Conservation (phyloP, 202 grass and related monocot species). For the Hordeum pubiflorum region DNA sequence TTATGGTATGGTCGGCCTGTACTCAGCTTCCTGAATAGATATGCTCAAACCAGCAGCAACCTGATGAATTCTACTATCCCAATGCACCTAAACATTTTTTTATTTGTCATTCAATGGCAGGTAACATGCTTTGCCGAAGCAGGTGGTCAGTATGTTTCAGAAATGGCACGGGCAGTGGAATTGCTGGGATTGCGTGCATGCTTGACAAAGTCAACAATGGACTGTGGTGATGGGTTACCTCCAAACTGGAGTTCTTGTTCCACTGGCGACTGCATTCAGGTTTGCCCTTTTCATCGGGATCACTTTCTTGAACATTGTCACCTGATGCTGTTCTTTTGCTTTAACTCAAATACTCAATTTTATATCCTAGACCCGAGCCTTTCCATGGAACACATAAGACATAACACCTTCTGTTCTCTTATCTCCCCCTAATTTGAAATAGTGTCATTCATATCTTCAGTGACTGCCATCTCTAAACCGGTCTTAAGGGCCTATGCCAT, state of each 20-base stretch:
- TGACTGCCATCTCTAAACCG: not conserved
- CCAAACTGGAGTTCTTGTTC: slow-evolving; percentile 63
- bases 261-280: slow-evolving; percentile 79
- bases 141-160: slow-evolving; percentile 80
- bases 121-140: slow-evolving; percentile 96
- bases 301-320: not conserved
- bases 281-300: not conserved
- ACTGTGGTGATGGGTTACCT: slow-evolving; percentile 78
- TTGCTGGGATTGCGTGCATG: slow-evolving; percentile 70
- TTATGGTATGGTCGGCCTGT: not conserved
- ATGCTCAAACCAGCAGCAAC: not conserved
- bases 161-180: slow-evolving; percentile 79
- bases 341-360: not conserved
- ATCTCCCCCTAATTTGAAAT: not conserved
- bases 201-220: slow-evolving; percentile 85
- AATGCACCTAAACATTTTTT: not conserved
- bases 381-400: not conserved
- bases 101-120: slow-evolving; percentile 25
- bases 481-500: not conserved
- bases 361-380: not conserved
- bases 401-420: not conserved
- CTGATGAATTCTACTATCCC: not conserved
- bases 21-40: not conserved
- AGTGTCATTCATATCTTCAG: not conserved
- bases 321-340: not conserved